phyloP scores from a whole-genome alignment of 1,139 yeast species.

The Geotrichum candidum region DNA sequence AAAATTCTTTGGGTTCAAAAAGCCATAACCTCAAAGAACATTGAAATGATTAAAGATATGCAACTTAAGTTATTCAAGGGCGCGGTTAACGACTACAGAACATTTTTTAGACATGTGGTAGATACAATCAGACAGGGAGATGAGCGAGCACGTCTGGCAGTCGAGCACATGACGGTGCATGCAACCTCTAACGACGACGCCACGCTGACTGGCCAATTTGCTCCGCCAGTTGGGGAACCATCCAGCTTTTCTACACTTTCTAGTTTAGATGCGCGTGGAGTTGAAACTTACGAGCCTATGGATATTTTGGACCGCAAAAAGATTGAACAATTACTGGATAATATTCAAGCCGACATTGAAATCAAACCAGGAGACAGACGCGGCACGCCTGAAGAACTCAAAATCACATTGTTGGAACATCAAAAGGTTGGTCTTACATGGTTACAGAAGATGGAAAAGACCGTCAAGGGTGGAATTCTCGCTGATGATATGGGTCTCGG shows the following conservation, averaged over 20 bases:
- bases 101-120: background rate
- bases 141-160: background rate
- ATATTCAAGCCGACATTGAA: conserved; percentile 55
- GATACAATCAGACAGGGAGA: conserved; percentile 3
- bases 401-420: conserved; percentile 66
- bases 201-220: background rate
- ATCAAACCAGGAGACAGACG: conserved; percentile 44
- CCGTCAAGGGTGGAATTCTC: conserved; percentile 65
- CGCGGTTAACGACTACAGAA: conserved; percentile 1
- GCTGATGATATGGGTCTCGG: conserved; percentile 97
- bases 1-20: conserved; percentile 9
- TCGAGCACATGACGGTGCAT: conserved; percentile 6
- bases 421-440: conserved; percentile 83
- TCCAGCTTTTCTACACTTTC: background rate
- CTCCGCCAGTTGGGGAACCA: background rate
- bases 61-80: conserved; percentile 5
- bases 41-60: conserved; percentile 3
- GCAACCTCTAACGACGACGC: background rate
- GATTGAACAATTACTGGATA: conserved; percentile 54
- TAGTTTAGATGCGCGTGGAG: background rate
- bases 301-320: conserved; percentile 29
- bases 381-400: conserved; percentile 63
- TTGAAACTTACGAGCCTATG: conserved; percentile 4
- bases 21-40: background rate
- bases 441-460: conserved; percentile 61